Percentiles rank a stretch among this genome's conserved stretches.
Conservation (phyloP, 1,284 basidiomycete genomes). For the Microbotryum intermedium region DNA sequence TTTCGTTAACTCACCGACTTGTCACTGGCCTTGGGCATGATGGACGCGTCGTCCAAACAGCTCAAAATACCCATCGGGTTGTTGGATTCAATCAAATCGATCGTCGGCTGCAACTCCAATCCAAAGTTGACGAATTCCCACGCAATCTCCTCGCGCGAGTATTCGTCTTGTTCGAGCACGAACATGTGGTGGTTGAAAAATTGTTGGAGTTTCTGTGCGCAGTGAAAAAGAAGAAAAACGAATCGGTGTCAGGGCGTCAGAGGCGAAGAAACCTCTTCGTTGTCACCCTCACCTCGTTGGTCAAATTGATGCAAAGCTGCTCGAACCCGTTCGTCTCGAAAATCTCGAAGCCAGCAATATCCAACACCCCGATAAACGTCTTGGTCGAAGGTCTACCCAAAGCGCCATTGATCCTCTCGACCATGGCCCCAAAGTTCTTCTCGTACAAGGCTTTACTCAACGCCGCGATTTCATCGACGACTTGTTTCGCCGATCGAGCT, state of each 20-base stretch:
- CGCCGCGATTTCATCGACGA: slow-evolving; percentile 81
- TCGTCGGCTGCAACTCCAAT: slow-evolving; percentile 93
- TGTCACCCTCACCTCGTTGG: slow-evolving; percentile 57
- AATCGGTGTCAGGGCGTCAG: not conserved
- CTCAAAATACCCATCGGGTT: slow-evolving; percentile 79
- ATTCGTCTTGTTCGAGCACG: slow-evolving; percentile 98
- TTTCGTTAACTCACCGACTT: slow-evolving; percentile 46
- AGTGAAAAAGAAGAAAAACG: not conserved
- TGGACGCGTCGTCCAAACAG: slow-evolving; percentile 94
- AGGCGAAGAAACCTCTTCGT: not conserved
- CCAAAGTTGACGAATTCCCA: slow-evolving; percentile 99
- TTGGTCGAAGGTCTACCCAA: slow-evolving; percentile 87
- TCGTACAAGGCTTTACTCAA: slow-evolving; percentile 96
- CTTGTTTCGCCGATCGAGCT: slow-evolving; percentile 82
- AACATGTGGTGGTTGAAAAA: slow-evolving; percentile 99
- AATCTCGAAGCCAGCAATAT: slow-evolving; percentile 99
- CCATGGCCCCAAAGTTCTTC: slow-evolving; percentile 87
- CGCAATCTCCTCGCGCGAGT: slow-evolving; percentile 89
- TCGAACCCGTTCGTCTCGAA: slow-evolving; percentile 64
- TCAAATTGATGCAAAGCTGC: slow-evolving; percentile 97
- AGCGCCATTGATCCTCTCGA: slow-evolving; percentile 90
- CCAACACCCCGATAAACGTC: slow-evolving; percentile 95
- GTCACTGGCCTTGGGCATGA: slow-evolving; percentile 98
- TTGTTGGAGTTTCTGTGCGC: slow-evolving; percentile 66
- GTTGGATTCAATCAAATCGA: slow-evolving; percentile 88